phyloP scores from a whole-genome alignment of 441 rosid species.

The Corymbia citriodora region DNA sequence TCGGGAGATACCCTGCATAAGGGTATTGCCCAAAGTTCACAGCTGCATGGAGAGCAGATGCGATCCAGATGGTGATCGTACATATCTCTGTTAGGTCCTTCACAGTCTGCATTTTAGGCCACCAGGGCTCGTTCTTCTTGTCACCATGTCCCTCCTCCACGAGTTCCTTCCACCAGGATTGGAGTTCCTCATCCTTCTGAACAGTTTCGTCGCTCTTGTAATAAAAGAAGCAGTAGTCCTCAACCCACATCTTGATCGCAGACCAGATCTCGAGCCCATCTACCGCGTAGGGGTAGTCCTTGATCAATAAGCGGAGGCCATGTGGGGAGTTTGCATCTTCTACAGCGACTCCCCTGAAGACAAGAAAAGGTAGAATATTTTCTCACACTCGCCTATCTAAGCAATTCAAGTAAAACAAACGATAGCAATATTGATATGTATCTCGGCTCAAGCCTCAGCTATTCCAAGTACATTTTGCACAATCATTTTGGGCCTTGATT shows the following conservation, averaged over 20 bases:
- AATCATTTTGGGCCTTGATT: not conserved
- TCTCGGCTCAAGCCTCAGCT: not conserved
- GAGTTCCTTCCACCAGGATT: slow-evolving; percentile 16
- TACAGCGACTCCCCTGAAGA: slow-evolving; percentile 76
- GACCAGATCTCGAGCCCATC: slow-evolving; percentile 32
- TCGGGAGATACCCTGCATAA: slow-evolving; percentile 13
- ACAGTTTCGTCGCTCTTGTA: not conserved
- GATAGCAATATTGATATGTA: not conserved
- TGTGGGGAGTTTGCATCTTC: slow-evolving; percentile 54
- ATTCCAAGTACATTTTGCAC: not conserved
- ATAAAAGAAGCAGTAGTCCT: slow-evolving; percentile 12
- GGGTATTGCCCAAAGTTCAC: slow-evolving; percentile 14
- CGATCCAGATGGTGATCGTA: slow-evolving; percentile 7
- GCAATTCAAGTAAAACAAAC: not conserved
- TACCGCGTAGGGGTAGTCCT: slow-evolving; percentile 86
- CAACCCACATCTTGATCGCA: slow-evolving; percentile 13
- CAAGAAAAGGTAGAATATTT: not conserved
- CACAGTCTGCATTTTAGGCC: slow-evolving; percentile 13
- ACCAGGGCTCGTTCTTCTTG: slow-evolving; percentile 15
- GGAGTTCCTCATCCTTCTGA: slow-evolving; percentile 1
- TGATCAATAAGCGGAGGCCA: slow-evolving; percentile 55
- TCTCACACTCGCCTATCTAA: not conserved
- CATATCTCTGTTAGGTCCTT: slow-evolving; percentile 1
- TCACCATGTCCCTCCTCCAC: slow-evolving; percentile 7
- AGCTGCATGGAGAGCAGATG: slow-evolving; percentile 12